These are phyloP conservation scores for Globisporangium recalcitrans DNA, from an alignment of 352 stramenopile species.

Conservation along the genomic window DNA sequence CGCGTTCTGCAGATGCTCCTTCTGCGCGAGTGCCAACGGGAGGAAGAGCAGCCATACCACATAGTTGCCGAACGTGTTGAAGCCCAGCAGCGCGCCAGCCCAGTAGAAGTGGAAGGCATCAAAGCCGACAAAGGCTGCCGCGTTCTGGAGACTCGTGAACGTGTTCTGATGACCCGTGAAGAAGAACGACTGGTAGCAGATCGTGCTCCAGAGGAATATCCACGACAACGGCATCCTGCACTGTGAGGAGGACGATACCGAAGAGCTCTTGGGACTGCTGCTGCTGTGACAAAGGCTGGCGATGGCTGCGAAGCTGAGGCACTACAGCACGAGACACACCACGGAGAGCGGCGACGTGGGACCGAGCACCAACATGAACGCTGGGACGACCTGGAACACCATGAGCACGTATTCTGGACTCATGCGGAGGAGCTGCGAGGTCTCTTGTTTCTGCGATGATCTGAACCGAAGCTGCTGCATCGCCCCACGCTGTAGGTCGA, in stretches of 20 bases:
- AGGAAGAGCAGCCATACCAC: slow-evolving; percentile 37
- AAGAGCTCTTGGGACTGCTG: neutral
- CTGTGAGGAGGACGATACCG: neutral
- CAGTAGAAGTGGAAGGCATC: slow-evolving; percentile 81
- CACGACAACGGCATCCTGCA: slow-evolving; percentile 23
- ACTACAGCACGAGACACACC: slow-evolving; percentile 38
- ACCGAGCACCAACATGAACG: slow-evolving; percentile 59
- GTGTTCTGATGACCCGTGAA: slow-evolving; percentile 85
- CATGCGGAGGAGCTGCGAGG: neutral
- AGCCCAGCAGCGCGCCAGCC: slow-evolving; percentile 64
- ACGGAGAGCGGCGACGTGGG: slow-evolving; percentile 57
- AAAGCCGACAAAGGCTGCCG: slow-evolving; percentile 84
- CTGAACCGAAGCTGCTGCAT: neutral
- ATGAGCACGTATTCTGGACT: slow-evolving; percentile 25
- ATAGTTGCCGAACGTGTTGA: slow-evolving; percentile 88
- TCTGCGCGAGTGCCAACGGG: slow-evolving; percentile 21
- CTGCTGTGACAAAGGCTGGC: neutral
- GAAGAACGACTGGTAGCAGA: slow-evolving; percentile 77
- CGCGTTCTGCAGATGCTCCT: neutral
- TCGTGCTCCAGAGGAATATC: slow-evolving; percentile 52
- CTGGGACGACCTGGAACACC: slow-evolving; percentile 35
- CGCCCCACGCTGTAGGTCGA: slow-evolving; percentile 7
- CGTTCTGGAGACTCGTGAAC: slow-evolving; percentile 90
- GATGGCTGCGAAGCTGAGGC: slow-evolving; percentile 38
- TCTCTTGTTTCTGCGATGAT: neutral